Conservation (phyloP, 2,329 filamentous ascomycete genomes). For the Talaromyces marneffei region DNA sequence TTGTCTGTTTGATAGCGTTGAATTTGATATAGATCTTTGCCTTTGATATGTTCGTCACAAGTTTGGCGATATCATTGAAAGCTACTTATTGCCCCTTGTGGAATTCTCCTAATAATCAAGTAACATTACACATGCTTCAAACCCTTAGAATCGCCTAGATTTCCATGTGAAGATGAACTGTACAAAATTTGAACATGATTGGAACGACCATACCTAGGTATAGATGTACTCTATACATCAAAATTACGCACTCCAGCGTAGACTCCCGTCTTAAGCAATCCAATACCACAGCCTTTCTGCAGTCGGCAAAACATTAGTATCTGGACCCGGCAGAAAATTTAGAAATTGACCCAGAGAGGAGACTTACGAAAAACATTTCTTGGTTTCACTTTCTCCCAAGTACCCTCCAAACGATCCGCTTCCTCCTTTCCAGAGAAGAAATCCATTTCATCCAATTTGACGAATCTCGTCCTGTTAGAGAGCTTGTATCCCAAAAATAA, state of each 20-base stretch:
- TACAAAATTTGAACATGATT: no score
- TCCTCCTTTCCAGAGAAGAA: slow-evolving; percentile 38
- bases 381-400: slow-evolving; percentile 11
- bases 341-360: no score
- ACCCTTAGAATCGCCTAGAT: no score
- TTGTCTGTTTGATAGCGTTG: neutral
- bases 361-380: slow-evolving; percentile 10
- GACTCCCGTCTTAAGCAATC: slow-evolving; percentile 5
- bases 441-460: slow-evolving; percentile 37
- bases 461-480: slow-evolving; percentile 28
- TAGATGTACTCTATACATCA: no score
- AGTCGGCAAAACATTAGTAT: neutral
- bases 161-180: no score
- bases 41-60: neutral
- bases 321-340: neutral
- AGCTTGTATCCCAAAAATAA: slow-evolving; percentile 35
- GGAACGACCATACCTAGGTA: no score
- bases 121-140: no score
- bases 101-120: neutral
- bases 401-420: slow-evolving; percentile 23
- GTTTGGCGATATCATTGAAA: neutral
- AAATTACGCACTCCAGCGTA: no score
- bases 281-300: slow-evolving; percentile 11
- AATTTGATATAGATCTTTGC: neutral
- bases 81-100: no score